A percentile compares a stretch with the other conserved stretches of the same genome.
phyloP scores from a whole-genome alignment of 345 rosid species.

The Eutrema heterophyllum region DNA sequence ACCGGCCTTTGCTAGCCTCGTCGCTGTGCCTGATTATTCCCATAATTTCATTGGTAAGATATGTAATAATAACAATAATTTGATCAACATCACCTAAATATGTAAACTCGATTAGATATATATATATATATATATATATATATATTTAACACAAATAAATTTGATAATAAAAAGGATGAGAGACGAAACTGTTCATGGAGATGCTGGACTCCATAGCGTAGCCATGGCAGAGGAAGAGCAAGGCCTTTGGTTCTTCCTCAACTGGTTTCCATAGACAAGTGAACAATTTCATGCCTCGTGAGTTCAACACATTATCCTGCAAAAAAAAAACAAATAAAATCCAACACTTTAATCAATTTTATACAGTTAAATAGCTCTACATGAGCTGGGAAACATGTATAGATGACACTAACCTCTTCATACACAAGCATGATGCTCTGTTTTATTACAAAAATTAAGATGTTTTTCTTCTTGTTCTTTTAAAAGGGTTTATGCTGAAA shows the following conservation, averaged over 20 bases:
- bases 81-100: neutral
- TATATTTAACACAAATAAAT: neutral
- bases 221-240: constrained; percentile 85
- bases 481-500: neutral
- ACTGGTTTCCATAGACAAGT: constrained; percentile 75
- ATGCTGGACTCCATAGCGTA: constrained; percentile 90
- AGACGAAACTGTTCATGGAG: constrained; percentile 66
- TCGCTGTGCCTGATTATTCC: constrained; percentile 51
- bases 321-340: neutral
- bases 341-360: neutral
- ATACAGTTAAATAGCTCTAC: neutral
- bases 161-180: neutral
- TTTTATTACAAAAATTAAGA: neutral
- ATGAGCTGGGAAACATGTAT: neutral
- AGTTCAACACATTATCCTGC: constrained; percentile 50
- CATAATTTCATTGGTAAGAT: neutral
- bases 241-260: constrained; percentile 55
- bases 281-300: constrained; percentile 66
- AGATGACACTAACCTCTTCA: constrained; percentile 22
- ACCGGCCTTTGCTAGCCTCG: constrained; percentile 59
- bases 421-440: constrained; percentile 25
- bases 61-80: neutral
- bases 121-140: too few relatives aligned
- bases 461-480: neutral
- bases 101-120: neutral